These are phyloP conservation scores for Fraxinus pennsylvanica DNA, from an alignment of 257 asterid genomes.

Conservation along the genomic window DNA sequence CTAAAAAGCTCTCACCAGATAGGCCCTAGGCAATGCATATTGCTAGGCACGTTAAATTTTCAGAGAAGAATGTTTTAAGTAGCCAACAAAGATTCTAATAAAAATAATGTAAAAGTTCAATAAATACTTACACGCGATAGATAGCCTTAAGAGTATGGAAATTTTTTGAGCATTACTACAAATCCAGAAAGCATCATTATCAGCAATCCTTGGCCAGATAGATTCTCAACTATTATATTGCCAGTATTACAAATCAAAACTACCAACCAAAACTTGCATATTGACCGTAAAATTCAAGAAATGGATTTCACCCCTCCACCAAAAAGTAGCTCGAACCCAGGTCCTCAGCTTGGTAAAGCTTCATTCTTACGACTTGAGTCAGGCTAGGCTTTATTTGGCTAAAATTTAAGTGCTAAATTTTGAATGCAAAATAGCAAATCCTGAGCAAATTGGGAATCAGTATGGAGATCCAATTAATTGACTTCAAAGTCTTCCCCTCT, in stretches of 20 bases:
- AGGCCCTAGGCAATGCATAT: neutral
- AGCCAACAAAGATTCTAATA: neutral
- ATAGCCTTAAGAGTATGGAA: conserved; percentile 18
- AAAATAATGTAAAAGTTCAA: neutral
- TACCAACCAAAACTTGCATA: neutral
- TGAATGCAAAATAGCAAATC: neutral
- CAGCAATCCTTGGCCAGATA: conserved; percentile 10
- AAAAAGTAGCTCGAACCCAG: no score
- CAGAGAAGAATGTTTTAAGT: neutral
- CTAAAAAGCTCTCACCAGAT: neutral
- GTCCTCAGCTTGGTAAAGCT: no score
- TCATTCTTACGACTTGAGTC: no score
- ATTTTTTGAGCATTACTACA: neutral
- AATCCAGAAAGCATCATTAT: conserved; percentile 28
- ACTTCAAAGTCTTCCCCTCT: no score
- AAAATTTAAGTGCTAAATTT: neutral
- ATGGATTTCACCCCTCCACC: neutral
- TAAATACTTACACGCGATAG: conserved; percentile 13
- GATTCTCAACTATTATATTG: neutral
- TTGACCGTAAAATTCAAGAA: neutral
- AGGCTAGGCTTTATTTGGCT: neutral
- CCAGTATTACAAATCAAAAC: neutral
- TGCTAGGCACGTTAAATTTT: neutral
- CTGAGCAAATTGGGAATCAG: neutral
- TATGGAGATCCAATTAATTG: no score